phyloP scores from a whole-genome alignment of 352 stramenopile genomes.

The Phytophthora cajani region DNA sequence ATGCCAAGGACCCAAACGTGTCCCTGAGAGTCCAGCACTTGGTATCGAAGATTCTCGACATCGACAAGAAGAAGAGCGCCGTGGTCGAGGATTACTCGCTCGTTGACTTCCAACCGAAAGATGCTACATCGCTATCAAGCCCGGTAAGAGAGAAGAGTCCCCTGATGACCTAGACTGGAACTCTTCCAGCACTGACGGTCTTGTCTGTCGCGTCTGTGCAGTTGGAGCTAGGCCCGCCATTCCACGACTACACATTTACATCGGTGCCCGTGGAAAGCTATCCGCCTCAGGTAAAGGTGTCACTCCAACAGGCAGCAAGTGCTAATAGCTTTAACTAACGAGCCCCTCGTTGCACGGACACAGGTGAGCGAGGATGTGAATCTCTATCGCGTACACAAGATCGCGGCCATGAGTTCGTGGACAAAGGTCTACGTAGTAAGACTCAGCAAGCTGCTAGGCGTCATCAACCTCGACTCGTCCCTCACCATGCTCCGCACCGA shows the following conservation, averaged over 20 bases:
- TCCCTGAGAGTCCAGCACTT: conserved; percentile 73
- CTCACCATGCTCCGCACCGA: conserved; percentile 63
- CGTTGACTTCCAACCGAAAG: conserved; percentile 74
- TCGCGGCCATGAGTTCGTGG: conserved; percentile 82
- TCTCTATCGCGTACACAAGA: conserved; percentile 77
- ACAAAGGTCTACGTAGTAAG: conserved; percentile 87
- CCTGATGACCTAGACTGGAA: conserved; percentile 35
- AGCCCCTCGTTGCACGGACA: not conserved
- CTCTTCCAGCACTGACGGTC: not conserved
- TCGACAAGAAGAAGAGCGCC: conserved; percentile 74
- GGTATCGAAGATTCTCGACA: conserved; percentile 76
- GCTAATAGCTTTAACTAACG: not conserved
- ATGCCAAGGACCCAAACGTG: conserved; percentile 63
- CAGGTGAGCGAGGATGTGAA: conserved; percentile 77
- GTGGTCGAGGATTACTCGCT: conserved; percentile 78
- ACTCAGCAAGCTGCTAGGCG: conserved; percentile 70
- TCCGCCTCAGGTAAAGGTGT: conserved; percentile 63
- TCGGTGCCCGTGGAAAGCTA: conserved; percentile 80
- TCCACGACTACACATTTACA: conserved; percentile 65
- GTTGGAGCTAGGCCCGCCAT: conserved; percentile 80
- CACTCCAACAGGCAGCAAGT: not conserved
- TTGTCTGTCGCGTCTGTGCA: conserved; percentile 18
- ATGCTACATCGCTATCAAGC: conserved; percentile 60
- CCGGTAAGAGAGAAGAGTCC: conserved; percentile 38
- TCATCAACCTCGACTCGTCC: conserved; percentile 77